Base-by-base conservation (phyloP, 108 stramenopile genomes). In the Poteriospumella lacustris region DNA sequence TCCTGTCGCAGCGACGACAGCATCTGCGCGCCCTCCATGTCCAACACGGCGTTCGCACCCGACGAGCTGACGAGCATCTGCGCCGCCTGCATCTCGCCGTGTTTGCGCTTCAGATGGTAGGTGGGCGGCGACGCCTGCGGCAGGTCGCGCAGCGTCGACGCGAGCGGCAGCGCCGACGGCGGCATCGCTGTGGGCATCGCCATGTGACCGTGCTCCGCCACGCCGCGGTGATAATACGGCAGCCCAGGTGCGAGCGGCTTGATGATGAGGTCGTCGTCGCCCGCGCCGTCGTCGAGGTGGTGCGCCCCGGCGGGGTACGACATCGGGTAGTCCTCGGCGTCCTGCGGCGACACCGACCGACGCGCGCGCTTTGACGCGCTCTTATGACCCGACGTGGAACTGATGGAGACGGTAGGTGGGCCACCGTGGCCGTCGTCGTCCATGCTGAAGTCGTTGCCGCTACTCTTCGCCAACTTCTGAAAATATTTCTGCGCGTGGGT, bases 401-500 rank as follows among this genome's bases (percentile, higher is more conserved):
- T 40, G 0, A 0, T 33, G 29, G 3, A 19, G 0, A 9, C 68
- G n/a, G 29, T 12, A 0, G 12, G 39, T 0, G 12, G 5, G 36
- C 59, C 28, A 31, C 72, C 72, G 33, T 44, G n/a, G 12, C 24
- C 24, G 1, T 67, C 43, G 43, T 26, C 60, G 40, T 62, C 2
- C n/a, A 26, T 28, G 2, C 77, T 26, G 69, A 40, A 24, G 42
- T 9, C 2, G 9, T 1, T n/a, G 39, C 42, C 42, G 9, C 24
- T 39, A 24, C 76, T 89, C 86, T 95, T 96, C 59, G 85, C 80
- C 64, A 98, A 81, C 82, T 99, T 99, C 70, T 96, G 95, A 88
- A 99, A 97, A 82, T 97, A 99, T 82, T 97, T 97, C 81, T 99
- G 97, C 1, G 97, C 97, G 84, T 99, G 97, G 9, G 97, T 97